Evolutionary conservation across 2,329 filamentous ascomycete genomes (phyloP).

Genomic region (Beauveria pseudobassiana): DNA sequence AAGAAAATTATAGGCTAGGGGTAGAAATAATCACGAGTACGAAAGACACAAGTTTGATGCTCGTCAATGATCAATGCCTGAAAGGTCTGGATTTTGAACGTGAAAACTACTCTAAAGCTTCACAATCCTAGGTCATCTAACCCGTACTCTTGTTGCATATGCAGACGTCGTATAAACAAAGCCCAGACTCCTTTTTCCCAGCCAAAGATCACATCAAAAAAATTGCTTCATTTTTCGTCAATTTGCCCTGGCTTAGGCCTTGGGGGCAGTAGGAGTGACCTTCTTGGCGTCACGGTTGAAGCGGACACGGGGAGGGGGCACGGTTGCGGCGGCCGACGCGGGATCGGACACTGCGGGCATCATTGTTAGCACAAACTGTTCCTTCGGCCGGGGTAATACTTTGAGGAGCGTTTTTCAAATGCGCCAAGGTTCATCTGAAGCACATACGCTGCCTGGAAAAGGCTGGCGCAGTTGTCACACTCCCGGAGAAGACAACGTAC

Average conservation of each 20-base stretch:
- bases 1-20: neutral
- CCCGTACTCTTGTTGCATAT: constrained; percentile 26
- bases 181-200: constrained; percentile 30
- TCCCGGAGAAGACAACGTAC: constrained; percentile 64
- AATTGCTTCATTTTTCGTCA: constrained; percentile 6
- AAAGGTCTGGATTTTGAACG: constrained; percentile 14
- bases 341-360: constrained; percentile 75
- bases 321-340: constrained; percentile 97
- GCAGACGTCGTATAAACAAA: constrained; percentile 29
- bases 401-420: constrained; percentile 30
- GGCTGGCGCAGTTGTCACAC: constrained; percentile 48
- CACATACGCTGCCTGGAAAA: constrained; percentile 31
- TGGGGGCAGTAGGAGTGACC: constrained; percentile 67
- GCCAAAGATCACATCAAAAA: constrained; percentile 18
- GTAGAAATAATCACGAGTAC: neutral
- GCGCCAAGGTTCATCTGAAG: constrained; percentile 56
- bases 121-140: constrained; percentile 28
- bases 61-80: constrained; percentile 11
- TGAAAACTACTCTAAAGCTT: constrained; percentile 15
- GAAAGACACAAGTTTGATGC: neutral
- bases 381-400: constrained; percentile 16
- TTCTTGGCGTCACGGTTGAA: constrained; percentile 99
- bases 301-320: constrained; percentile 90
- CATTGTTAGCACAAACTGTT: constrained; percentile 33
- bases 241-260: constrained; percentile 25